Conservation (phyloP, 768 basidiomycete species). For the Sporobolomyces pararoseus region DNA sequence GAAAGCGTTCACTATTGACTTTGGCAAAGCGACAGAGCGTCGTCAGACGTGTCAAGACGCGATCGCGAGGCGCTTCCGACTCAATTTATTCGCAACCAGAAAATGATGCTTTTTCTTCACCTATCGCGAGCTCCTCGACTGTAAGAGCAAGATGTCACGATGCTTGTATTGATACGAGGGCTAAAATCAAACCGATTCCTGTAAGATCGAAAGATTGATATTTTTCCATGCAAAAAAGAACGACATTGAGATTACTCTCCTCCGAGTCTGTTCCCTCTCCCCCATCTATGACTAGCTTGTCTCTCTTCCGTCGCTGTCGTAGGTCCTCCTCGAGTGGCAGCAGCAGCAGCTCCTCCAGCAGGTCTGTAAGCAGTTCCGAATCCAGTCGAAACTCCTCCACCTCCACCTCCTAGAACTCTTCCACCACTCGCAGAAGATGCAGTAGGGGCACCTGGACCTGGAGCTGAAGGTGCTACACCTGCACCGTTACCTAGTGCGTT, state of each 20-base stretch:
- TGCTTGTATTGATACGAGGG: no score
- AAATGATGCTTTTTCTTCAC: no score
- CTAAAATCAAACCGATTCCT: no score
- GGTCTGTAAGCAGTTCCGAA: constrained; percentile 23
- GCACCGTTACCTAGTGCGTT: constrained; percentile 28
- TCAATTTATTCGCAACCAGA: no score
- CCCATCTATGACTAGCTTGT: constrained; percentile 35
- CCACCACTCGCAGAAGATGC: neutral
- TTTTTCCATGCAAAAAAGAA: neutral
- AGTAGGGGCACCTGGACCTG: neutral
- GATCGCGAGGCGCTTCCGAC: no score
- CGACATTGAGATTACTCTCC: neutral
- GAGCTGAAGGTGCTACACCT: constrained; percentile 12
- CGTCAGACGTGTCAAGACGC: no score
- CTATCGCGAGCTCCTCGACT: no score
- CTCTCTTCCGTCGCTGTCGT: constrained; percentile 13
- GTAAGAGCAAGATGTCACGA: no score
- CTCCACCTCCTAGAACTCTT: neutral
- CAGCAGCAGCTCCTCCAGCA: neutral
- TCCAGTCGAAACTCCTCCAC: constrained; percentile 7
- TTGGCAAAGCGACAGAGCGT: no score
- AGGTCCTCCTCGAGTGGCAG: neutral
- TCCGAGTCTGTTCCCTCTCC: constrained; percentile 40
- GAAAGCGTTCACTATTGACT: no score
- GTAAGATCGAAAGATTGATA: no score